These are phyloP conservation scores for Botrytis porri DNA, from an alignment of 2,329 filamentous ascomycete genomes.

Conservation along the genomic window DNA sequence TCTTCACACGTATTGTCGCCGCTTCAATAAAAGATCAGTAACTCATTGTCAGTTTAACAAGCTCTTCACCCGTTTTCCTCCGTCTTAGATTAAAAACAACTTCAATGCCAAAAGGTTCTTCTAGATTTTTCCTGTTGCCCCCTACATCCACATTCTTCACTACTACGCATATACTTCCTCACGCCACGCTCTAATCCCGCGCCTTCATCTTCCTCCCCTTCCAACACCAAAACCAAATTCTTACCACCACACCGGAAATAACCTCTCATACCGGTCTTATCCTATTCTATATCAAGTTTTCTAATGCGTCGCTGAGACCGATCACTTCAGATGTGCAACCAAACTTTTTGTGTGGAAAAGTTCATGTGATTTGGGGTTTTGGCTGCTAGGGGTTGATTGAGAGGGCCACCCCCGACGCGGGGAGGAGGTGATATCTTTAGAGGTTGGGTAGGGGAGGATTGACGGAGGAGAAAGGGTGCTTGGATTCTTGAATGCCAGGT, in stretches of 20 bases:
- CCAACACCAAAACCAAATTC: neutral
- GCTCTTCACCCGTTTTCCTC: no score
- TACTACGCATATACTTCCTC: neutral
- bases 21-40: no score
- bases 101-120: no score
- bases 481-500: no score
- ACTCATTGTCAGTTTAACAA: no score
- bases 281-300: neutral
- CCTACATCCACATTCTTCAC: fast-evolving
- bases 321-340: neutral
- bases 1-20: no score
- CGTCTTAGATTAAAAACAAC: no score
- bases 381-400: neutral
- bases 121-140: no score
- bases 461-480: no score
- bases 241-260: neutral
- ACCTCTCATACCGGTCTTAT: neutral
- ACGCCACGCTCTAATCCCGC: fast-evolving
- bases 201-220: neutral
- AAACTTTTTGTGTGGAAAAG: fast-evolving
- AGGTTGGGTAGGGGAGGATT: no score
- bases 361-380: neutral
- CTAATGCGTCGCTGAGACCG: neutral
- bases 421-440: no score
- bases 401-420: no score